phyloP scores from a whole-genome alignment of 257 asterid species.

The Orobanche coerulescens region DNA sequence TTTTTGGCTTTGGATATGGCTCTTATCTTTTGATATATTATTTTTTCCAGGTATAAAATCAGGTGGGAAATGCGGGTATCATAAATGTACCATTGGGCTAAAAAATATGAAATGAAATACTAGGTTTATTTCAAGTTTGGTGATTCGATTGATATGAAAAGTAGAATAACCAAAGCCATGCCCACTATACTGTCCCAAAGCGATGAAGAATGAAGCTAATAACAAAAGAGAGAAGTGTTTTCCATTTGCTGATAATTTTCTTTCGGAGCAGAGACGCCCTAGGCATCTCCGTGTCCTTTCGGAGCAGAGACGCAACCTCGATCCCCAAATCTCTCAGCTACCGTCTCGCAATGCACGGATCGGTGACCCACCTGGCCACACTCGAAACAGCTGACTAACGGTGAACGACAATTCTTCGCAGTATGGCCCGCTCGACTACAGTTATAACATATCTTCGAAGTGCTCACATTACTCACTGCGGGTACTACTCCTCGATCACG shows the following conservation, averaged over 20 bases:
- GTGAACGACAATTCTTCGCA: too few relatives aligned
- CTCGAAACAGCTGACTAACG: too few relatives aligned
- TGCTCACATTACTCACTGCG: too few relatives aligned
- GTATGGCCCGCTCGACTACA: too few relatives aligned
- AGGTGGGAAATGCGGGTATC: neutral
- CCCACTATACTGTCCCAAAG: neutral
- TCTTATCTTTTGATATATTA: neutral
- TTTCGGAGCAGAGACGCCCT: too few relatives aligned
- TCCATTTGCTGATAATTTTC: neutral
- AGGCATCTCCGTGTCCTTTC: too few relatives aligned
- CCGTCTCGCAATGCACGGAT: too few relatives aligned
- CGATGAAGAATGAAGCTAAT: neutral
- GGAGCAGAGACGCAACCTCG: too few relatives aligned
- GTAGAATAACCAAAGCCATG: neutral
- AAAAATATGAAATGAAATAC: neutral
- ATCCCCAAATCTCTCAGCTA: too few relatives aligned
- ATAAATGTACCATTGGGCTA: neutral
- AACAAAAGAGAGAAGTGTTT: neutral
- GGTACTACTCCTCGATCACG: too few relatives aligned
- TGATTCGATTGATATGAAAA: neutral
- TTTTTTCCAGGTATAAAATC: neutral
- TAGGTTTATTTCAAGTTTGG: neutral
- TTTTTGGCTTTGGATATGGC: neutral
- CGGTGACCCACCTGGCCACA: too few relatives aligned
- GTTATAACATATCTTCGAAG: too few relatives aligned